A percentile compares a stretch with the other conserved stretches of the same genome.
Evolutionary conservation across 305 asterid species (phyloP).

Genomic region (Rubia occidens): DNA sequence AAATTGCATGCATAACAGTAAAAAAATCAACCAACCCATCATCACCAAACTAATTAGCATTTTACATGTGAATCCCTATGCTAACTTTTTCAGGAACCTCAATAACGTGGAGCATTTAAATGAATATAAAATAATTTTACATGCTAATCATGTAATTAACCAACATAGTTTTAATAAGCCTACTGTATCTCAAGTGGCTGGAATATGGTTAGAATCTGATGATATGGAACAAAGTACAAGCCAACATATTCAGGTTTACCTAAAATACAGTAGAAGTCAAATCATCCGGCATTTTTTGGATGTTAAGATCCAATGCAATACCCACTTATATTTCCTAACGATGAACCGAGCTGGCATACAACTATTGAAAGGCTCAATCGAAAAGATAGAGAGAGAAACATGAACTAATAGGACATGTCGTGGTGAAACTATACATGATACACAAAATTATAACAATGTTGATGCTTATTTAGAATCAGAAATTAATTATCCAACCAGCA

Average conservation of each 20-base stretch:
- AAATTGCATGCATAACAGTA: neutral
- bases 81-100: neutral
- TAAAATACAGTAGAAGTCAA: neutral
- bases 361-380: neutral
- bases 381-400: neutral
- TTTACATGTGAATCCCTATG: neutral
- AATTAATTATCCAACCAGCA: rapidly evolving
- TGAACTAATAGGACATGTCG: neutral
- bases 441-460: neutral
- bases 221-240: neutral
- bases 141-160: neutral
- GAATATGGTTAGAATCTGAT: neutral
- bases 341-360: neutral
- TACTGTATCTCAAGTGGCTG: neutral
- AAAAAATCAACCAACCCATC: neutral
- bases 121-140: neutral
- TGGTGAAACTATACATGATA: neutral
- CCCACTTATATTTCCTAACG: neutral
- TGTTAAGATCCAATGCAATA: neutral
- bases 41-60: neutral
- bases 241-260: neutral
- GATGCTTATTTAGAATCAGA: neutral
- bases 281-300: neutral
- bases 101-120: neutral
- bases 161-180: neutral